phyloP scores from a whole-genome alignment of 2,329 filamentous ascomycete species.

The Fusarium redolens region DNA sequence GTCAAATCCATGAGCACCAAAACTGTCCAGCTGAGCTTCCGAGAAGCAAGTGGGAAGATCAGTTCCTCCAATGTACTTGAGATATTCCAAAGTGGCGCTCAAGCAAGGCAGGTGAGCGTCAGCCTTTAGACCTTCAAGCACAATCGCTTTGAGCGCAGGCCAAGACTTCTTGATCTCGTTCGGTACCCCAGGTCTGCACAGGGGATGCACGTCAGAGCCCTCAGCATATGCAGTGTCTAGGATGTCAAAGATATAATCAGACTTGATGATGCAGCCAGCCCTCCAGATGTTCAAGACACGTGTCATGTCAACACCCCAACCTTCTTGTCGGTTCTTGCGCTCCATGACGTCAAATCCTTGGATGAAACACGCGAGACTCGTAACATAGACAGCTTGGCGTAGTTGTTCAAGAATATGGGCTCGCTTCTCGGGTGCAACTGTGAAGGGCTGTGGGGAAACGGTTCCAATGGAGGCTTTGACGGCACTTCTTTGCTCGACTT shows the following conservation, averaged over 20 bases:
- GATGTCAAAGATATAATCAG: conserved; percentile 72
- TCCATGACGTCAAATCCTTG: conserved; percentile 75
- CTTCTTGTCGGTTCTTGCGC: conserved; percentile 65
- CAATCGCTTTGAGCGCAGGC: conserved; percentile 64
- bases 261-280: conserved; percentile 77
- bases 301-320: conserved; percentile 67
- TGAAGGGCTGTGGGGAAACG: neutral
- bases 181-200: conserved; percentile 44
- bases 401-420: conserved; percentile 64
- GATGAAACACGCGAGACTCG: conserved; percentile 70
- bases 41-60: conserved; percentile 75
- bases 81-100: conserved; percentile 72
- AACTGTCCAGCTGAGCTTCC: conserved; percentile 78
- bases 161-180: conserved; percentile 64
- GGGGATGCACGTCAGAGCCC: conserved; percentile 52
- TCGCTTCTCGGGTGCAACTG: neutral
- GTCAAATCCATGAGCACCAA: conserved; percentile 65
- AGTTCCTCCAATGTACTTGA: conserved; percentile 71
- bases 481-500: conserved; percentile 65
- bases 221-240: conserved; percentile 59
- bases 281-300: conserved; percentile 72
- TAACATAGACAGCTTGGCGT: conserved; percentile 69
- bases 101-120: conserved; percentile 71
- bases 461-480: conserved; percentile 50
- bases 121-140: conserved; percentile 63